Evolutionary conservation across 2,329 filamentous ascomycete genomes (phyloP).

Genomic region (Sclerotinia glacialis): DNA sequence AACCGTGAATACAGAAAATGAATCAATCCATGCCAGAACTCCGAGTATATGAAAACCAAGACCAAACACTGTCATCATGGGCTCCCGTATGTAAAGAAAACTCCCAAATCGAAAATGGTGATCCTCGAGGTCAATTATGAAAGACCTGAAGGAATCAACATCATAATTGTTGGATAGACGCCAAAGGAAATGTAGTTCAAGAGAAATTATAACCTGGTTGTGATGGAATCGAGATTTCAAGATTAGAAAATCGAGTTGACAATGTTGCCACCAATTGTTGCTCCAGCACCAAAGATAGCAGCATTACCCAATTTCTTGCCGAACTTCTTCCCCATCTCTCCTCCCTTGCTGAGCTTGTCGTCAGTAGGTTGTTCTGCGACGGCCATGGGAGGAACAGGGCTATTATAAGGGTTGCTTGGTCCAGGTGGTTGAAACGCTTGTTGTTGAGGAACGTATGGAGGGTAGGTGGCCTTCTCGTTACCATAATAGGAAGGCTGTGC

Average conservation of each 20-base stretch:
- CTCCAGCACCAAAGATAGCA: slow-evolving; percentile 89
- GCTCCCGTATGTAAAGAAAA: not conserved
- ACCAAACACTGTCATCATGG: not conserved
- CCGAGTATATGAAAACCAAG: slow-evolving; percentile 3
- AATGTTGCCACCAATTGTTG: slow-evolving; percentile 84
- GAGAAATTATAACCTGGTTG: not conserved
- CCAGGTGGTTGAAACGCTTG: slow-evolving; percentile 42
- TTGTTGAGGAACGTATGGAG: slow-evolving; percentile 20
- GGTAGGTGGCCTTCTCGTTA: slow-evolving; percentile 30
- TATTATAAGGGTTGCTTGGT: slow-evolving; percentile 62
- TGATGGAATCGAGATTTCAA: not conserved
- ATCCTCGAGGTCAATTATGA: not conserved
- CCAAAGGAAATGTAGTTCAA: not conserved
- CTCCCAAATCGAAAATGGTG: not conserved
- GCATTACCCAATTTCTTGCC: slow-evolving; percentile 86
- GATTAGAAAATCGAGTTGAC: slow-evolving; percentile 83
- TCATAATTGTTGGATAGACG: not conserved
- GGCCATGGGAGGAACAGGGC: slow-evolving; percentile 71
- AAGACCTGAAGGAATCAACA: not conserved
- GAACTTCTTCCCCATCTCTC: slow-evolving; percentile 84
- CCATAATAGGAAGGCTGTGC: slow-evolving; percentile 23
- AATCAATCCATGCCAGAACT: slow-evolving; percentile 12
- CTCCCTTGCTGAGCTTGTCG: slow-evolving; percentile 48
- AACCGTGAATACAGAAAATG: slow-evolving; percentile 3
- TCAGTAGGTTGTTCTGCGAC: slow-evolving; percentile 54